phyloP scores from a whole-genome alignment of 306 rosid genomes.

The Begonia masoniana region DNA sequence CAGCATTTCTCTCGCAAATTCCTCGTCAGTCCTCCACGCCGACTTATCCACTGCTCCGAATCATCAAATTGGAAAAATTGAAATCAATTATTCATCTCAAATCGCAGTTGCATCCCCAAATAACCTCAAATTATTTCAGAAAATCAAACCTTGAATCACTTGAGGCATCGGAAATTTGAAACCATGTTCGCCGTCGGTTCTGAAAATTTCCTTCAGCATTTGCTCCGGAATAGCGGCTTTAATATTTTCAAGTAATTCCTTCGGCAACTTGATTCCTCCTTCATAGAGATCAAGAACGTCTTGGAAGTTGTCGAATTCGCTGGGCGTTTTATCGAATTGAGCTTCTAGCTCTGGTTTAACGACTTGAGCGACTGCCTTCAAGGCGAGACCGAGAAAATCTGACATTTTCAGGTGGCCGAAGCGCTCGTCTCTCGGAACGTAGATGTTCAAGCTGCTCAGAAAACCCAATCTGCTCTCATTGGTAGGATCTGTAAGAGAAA shows the following conservation, averaged over 20 bases:
- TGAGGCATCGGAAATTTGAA: slow-evolving; percentile 61
- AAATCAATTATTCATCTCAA: background rate
- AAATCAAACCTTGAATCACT: slow-evolving; percentile 53
- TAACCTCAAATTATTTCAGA: background rate
- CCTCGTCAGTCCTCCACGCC: slow-evolving; percentile 84
- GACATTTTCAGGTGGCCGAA: slow-evolving; percentile 72
- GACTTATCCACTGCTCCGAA: slow-evolving; percentile 46
- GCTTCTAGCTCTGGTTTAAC: slow-evolving; percentile 52
- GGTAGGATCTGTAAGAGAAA: slow-evolving; percentile 32
- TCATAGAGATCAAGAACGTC: slow-evolving; percentile 56
- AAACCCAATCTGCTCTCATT: slow-evolving; percentile 35
- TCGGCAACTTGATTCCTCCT: slow-evolving; percentile 53
- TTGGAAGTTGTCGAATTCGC: slow-evolving; percentile 53
- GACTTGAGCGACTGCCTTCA: slow-evolving; percentile 53
- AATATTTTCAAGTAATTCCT: slow-evolving; percentile 23
- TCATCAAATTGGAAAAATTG: background rate
- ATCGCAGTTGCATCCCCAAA: no score
- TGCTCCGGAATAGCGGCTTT: slow-evolving; percentile 42
- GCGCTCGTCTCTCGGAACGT: slow-evolving; percentile 81
- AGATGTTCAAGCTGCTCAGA: slow-evolving; percentile 38
- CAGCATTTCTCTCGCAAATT: slow-evolving; percentile 81
- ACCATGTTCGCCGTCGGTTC: slow-evolving; percentile 46
- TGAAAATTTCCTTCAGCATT: slow-evolving; percentile 49
- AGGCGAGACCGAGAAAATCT: slow-evolving; percentile 55
- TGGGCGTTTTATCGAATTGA: slow-evolving; percentile 29